Percentiles rank a stretch among this genome's conserved stretches.
Conservation (phyloP, 768 basidiomycete genomes). For the Phlegmacium glaucopus region DNA sequence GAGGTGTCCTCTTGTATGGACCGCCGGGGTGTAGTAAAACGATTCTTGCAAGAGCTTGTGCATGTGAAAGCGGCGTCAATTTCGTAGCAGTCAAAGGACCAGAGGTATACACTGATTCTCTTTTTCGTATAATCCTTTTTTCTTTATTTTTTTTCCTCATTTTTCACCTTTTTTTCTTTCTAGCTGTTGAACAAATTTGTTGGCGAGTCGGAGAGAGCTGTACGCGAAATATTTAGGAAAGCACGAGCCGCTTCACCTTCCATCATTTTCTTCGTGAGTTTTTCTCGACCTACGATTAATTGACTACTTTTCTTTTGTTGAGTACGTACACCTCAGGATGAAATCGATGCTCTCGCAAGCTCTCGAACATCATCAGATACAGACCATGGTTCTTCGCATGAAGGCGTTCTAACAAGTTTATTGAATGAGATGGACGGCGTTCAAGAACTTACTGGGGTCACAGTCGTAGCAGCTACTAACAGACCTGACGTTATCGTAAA, state of each 20-base stretch:
- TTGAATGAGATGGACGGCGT: conserved; percentile 99
- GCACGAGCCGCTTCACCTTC: conserved; percentile 92
- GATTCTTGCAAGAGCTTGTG: conserved; percentile 85
- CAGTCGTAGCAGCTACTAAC: conserved; percentile 94
- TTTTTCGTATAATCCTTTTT: too few species aligned
- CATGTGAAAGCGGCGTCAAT: conserved; percentile 91
- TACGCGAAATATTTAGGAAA: conserved; percentile 94
- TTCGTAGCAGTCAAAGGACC: conserved; percentile 98
- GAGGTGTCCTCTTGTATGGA: conserved; percentile 89
- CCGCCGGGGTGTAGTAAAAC: conserved; percentile 99
- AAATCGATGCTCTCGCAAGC: conserved; percentile 91
- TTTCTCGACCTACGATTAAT: conserved; percentile 9
- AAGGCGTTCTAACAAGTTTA: conserved; percentile 89
- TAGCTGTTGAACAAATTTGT: conserved; percentile 96
- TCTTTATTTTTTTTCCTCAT: background rate
- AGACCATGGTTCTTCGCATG: conserved; percentile 58
- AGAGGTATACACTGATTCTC: conserved; percentile 55
- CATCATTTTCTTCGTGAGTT: conserved; percentile 91
- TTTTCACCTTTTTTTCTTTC: conserved; percentile 3
- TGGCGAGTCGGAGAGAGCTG: conserved; percentile 93
- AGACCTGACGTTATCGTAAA: conserved; percentile 82
- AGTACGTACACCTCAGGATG: conserved; percentile 58
- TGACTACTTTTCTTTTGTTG: background rate
- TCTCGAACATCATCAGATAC: conserved; percentile 63
- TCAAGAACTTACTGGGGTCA: conserved; percentile 92